Evolutionary conservation across 2,329 filamentous ascomycete species (phyloP), one percentile per base, ranked within the genome.

Genomic region (Ilyonectria sp.): DNA sequence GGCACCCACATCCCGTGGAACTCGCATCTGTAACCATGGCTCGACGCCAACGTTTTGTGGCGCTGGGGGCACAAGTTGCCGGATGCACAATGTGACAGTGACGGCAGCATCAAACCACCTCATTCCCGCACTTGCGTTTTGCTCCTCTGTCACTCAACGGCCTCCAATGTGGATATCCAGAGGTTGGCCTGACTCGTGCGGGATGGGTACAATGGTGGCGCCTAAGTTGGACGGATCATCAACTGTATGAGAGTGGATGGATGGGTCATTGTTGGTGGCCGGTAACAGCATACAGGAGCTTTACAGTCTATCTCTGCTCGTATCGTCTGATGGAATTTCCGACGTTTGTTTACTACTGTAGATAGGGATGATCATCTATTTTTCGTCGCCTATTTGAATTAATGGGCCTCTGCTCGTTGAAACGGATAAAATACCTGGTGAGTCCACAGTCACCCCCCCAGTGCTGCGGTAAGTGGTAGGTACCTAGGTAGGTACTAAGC

Each of bases 11-110:
- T 52, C 46, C 17, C 21, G 56, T 9, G 7, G 50, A 15, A 37
- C 40, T 62, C 31, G 60, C 35, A 37, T 54, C 55, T 72, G 65
- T 66, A 63, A 49, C 50, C 33, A 64, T 67, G 60, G 46, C 54
- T 49, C 50, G 53, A 69, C 58, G 43, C 56, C 57, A 59, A 37
- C 15, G 21, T 47, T 46, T 57, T 49, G 33, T 67, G 59, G 55
- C 44, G 64, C 6, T 33, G 15, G 47, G 44, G 33, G 26, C 55
- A 33, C 29, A 13, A 33, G 35, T n/a, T 33, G 63, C 53, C 53
- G 35, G 19, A 47, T 52, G 31, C 33, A 35, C 52, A 40, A 54
- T 57, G 29, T 21, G 53, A 60, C 53, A 26, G 49, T 35, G 47
- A n/a, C 26, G 47, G 47, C 9, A 9, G 13, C 26, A 33, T 52